Evolutionary conservation across 2,329 filamentous ascomycete genomes (phyloP), one percentile per base, ranked within the genome.

Genomic region (Aspergillus hortae): DNA sequence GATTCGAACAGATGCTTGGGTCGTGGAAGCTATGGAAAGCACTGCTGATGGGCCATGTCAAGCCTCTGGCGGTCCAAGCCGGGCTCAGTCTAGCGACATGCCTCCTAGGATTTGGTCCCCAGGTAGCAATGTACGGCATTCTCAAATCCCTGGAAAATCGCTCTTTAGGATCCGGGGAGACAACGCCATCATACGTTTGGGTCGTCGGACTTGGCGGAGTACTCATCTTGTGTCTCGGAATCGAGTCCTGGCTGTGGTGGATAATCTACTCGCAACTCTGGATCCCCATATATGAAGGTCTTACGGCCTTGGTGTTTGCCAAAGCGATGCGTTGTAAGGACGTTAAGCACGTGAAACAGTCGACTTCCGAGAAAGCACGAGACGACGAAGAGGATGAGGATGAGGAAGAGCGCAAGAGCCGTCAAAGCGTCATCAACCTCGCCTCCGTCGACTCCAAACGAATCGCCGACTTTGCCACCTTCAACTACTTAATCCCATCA

Each of bases 271-370:
- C 80, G 1, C 79, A 83, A 47, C 66, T 92, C 10, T 78, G 79
- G 43, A 77, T 90, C 21, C 86, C 87, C 0, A 74, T 92, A 14
- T 83, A 87, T 47, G 80, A 84, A 25, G 85, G 91, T 61, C 73
- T 94, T 2, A 84, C 86, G 1, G 80, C 87, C 0, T 76, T 90
- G 6, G 81, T 92, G 14, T 92, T 92, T 60, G 81, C 86, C 54
- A 94, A 94, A 67, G 82, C 87, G 0, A 83, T 91, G 77, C 80
- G 86, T 41, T 81, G 86, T 45, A 92, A 92, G 66, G 89, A 92
- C 66, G 82, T 89, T 38, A 68, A 67, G 19, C 44, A 63, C 7
- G 47, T 56, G 5, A 63, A 38, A 57, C 53, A 42, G 33, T 51
- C 7, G 90, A 61, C 56, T 21, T 64, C 61, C 1, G 65, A 70